Conservation (phyloP, 257 asterid genomes). For the Mentha longifolia region DNA sequence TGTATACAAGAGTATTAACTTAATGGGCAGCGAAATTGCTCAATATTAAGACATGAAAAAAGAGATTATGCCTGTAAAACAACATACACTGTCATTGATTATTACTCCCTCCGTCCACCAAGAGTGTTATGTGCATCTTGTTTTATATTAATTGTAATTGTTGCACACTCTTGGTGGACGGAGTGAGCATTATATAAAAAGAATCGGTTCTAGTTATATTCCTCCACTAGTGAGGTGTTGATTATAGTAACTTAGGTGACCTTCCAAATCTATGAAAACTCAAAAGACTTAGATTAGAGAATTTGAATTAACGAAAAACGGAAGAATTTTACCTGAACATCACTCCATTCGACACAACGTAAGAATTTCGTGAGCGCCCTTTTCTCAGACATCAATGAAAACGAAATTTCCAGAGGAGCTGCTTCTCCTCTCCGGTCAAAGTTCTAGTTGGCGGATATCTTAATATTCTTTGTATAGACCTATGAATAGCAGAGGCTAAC, state of each 20-base stretch:
- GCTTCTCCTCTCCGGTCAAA: slow-evolving; percentile 96
- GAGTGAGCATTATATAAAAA: neutral
- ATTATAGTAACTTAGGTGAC: neutral
- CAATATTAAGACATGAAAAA: slow-evolving; percentile 11
- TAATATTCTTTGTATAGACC: slow-evolving; percentile 92
- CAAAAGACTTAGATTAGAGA: slow-evolving; percentile 4
- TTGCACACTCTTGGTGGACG: too few species aligned
- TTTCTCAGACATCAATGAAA: slow-evolving; percentile 93
- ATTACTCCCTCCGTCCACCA: too few species aligned
- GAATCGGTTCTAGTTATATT: neutral
- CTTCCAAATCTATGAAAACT: too few species aligned
- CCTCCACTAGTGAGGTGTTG: slow-evolving; percentile 3
- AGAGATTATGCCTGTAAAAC: neutral
- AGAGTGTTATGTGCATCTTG: too few species aligned
- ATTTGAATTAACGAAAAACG: slow-evolving; percentile 11
- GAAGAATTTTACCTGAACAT: slow-evolving; percentile 66
- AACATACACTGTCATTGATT: neutral
- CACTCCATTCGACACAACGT: slow-evolving; percentile 99
- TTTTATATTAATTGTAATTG: too few species aligned
- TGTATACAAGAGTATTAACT: slow-evolving; percentile 38
- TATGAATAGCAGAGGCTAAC: slow-evolving; percentile 41
- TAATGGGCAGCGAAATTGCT: slow-evolving; percentile 5
- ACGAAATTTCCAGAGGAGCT: slow-evolving; percentile 96
- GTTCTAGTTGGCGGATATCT: slow-evolving; percentile 97
- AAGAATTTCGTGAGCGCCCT: slow-evolving; percentile 91